Evolutionary conservation across 768 basidiomycete genomes (phyloP).

Genomic region (Antrodiella citrinella): DNA sequence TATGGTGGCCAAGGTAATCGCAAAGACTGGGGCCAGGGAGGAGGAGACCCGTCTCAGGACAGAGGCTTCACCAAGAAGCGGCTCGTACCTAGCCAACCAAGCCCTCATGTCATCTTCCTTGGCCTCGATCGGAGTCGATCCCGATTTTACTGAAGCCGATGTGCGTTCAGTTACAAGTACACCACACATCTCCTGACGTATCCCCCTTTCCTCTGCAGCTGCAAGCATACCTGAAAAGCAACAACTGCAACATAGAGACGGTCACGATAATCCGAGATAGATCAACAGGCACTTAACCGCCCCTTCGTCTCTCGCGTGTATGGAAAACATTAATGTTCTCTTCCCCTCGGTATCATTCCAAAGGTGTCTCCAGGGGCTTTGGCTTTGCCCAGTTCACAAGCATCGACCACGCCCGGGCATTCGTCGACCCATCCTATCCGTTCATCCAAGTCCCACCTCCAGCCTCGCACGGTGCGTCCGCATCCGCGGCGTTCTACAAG

Average conservation of each 20-base stretch:
- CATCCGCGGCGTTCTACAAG: slow-evolving; percentile 62
- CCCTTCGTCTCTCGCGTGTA: slow-evolving; percentile 62
- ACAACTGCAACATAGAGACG: slow-evolving; percentile 72
- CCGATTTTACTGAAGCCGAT: slow-evolving; percentile 88
- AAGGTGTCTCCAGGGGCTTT: slow-evolving; percentile 90
- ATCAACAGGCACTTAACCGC: slow-evolving; percentile 92
- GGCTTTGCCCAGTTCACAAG: slow-evolving; percentile 93
- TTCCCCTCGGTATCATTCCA: slow-evolving; percentile 46
- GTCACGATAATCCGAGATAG: slow-evolving; percentile 96
- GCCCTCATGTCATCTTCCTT: slow-evolving; percentile 91
- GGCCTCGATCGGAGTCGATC: slow-evolving; percentile 89
- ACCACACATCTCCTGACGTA: slow-evolving; percentile 18
- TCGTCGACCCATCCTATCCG: slow-evolving; percentile 86
- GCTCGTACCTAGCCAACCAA: slow-evolving; percentile 75
- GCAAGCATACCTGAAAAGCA: slow-evolving; percentile 64
- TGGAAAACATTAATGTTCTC: slow-evolving; percentile 59
- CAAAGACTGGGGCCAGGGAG: slow-evolving; percentile 39
- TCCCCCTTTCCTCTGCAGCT: slow-evolving; percentile 42
- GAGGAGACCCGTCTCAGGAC: slow-evolving; percentile 18
- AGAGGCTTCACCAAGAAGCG: slow-evolving; percentile 69
- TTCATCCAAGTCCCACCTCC: slow-evolving; percentile 90
- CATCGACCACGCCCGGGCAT: slow-evolving; percentile 80
- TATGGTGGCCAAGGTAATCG: slow-evolving; percentile 28
- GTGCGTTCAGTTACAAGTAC: slow-evolving; percentile 42
- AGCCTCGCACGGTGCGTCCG: slow-evolving; percentile 79